Conservation (phyloP, 768 basidiomycete genomes). For the Suillus variegatus region DNA sequence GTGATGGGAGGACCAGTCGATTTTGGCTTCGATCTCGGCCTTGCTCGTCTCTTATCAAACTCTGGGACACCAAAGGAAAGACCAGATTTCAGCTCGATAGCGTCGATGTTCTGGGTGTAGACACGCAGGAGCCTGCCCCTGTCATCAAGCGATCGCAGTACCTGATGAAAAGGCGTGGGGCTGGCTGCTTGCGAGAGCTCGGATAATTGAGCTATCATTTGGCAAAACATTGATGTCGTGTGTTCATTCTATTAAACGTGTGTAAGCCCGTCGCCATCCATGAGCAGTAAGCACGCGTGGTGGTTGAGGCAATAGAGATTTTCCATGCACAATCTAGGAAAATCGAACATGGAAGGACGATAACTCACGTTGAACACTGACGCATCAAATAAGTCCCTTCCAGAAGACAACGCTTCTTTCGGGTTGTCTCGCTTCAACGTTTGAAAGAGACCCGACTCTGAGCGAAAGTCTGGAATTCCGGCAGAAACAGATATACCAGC, state of each 20-base stretch:
- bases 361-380: constrained; percentile 79
- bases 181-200: constrained; percentile 67
- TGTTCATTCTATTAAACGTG: constrained; percentile 57
- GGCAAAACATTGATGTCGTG: constrained; percentile 77
- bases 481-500: constrained; percentile 88
- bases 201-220: constrained; percentile 86
- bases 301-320: constrained; percentile 2
- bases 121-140: constrained; percentile 78
- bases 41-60: constrained; percentile 57
- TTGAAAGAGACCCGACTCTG: constrained; percentile 77
- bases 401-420: constrained; percentile 65
- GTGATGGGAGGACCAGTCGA: constrained; percentile 19
- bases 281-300: constrained; percentile 5
- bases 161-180: constrained; percentile 80
- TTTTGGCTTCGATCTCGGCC: constrained; percentile 50
- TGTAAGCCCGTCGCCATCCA: constrained; percentile 21
- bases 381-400: constrained; percentile 89
- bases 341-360: constrained; percentile 9
- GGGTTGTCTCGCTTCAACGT: constrained; percentile 78
- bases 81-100: constrained; percentile 84
- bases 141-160: constrained; percentile 74
- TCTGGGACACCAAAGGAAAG: constrained; percentile 84
- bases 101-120: constrained; percentile 95
- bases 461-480: constrained; percentile 90
- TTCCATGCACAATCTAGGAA: constrained; percentile 1